Evolutionary conservation across 352 stramenopile species (phyloP).

Genomic region (Phytophthora brassicae): DNA sequence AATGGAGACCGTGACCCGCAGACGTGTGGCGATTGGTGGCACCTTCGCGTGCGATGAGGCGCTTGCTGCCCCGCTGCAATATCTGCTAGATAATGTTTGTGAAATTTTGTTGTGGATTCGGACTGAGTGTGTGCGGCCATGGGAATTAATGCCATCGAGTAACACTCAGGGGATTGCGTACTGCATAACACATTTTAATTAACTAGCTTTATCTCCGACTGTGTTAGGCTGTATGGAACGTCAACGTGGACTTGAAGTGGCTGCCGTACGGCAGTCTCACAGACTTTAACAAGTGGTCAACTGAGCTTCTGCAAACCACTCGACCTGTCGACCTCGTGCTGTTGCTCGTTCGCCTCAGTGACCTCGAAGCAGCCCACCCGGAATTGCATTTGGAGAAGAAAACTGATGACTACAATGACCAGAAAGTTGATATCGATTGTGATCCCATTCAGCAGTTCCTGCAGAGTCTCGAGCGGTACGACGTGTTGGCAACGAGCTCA

Average conservation of each 20-base stretch:
- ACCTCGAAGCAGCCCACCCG: conserved; percentile 56
- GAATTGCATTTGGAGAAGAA: conserved; percentile 35
- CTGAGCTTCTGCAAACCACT: conserved; percentile 9
- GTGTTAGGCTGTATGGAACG: conserved; percentile 28
- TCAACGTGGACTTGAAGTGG: conserved; percentile 49
- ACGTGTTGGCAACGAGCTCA: conserved; percentile 4
- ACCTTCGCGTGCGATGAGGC: conserved; percentile 65
- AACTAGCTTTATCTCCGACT: conserved; percentile 8
- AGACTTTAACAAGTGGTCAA: conserved; percentile 37
- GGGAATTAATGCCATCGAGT: no score
- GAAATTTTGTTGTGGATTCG: conserved; percentile 10
- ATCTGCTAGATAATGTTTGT: conserved; percentile 53
- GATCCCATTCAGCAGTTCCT: conserved; percentile 23
- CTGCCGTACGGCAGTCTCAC: conserved; percentile 51
- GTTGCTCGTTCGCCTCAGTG: conserved; percentile 58
- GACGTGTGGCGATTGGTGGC: conserved; percentile 47
- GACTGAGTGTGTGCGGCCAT: no score
- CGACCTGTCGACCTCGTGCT: conserved; percentile 44
- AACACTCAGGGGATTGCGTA: no score
- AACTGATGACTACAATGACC: not conserved
- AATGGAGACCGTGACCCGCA: conserved; percentile 21
- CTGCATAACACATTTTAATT: not conserved
- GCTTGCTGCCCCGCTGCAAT: conserved; percentile 51
- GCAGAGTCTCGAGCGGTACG: conserved; percentile 29
- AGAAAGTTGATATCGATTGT: not conserved